Percentiles rank a stretch among this genome's conserved stretches.
Evolutionary conservation across 768 basidiomycete genomes (phyloP).

Genomic region (Hemileccinum rubropunctum): DNA sequence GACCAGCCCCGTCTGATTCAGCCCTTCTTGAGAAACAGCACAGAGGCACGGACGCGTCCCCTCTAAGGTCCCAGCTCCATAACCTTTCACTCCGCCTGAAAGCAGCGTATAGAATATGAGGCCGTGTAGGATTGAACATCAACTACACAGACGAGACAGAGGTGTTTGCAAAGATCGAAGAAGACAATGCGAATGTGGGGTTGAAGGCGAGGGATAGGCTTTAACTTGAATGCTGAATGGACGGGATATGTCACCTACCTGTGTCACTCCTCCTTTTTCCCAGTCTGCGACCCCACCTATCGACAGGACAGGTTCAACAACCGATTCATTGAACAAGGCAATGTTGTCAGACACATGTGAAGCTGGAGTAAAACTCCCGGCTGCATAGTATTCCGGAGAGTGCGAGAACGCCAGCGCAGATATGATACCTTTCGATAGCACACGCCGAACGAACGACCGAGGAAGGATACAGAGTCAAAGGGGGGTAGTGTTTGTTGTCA

Average conservation of each 20-base stretch:
- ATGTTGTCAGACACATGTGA: slow-evolving; percentile 49
- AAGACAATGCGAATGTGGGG: not conserved
- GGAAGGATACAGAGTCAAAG: not conserved
- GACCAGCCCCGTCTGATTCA: not conserved
- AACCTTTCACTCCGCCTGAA: slow-evolving; percentile 62
- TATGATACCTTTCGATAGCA: slow-evolving; percentile 64
- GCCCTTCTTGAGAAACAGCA: slow-evolving; percentile 29
- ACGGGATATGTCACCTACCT: slow-evolving; percentile 35
- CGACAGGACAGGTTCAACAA: slow-evolving; percentile 55
- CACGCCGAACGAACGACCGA: slow-evolving; percentile 1
- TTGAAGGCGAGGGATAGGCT: too few relatives aligned
- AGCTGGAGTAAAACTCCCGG: slow-evolving; percentile 65
- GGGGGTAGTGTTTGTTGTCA: too few relatives aligned
- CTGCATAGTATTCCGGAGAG: slow-evolving; percentile 68
- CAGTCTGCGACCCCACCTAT: slow-evolving; percentile 50
- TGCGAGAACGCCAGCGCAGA: slow-evolving; percentile 80
- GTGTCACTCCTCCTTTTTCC: slow-evolving; percentile 41
- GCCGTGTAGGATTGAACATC: slow-evolving; percentile 70
- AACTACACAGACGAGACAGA: slow-evolving; percentile 40
- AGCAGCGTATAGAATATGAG: slow-evolving; percentile 74
- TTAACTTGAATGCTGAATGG: not conserved
- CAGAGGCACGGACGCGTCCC: slow-evolving; percentile 45
- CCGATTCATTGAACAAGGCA: slow-evolving; percentile 62
- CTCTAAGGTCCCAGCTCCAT: slow-evolving; percentile 78
- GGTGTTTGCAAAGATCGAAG: too few relatives aligned